Percentiles rank a stretch among this genome's conserved stretches.
phyloP scores from a whole-genome alignment of 75 land plant genomes.

The Picea glauca region DNA sequence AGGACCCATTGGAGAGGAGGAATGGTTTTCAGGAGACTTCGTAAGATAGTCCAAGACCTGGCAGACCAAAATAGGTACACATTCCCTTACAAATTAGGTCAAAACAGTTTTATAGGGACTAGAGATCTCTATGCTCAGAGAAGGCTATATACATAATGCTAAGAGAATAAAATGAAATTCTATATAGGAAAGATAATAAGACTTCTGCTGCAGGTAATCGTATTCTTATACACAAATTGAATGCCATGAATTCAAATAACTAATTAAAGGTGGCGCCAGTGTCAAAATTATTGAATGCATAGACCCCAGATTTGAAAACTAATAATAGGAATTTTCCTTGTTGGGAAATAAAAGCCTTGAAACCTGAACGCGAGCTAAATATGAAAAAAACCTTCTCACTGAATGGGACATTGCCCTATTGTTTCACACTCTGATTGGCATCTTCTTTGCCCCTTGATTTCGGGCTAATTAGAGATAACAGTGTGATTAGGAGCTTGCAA shows the following conservation, averaged over 20 bases:
- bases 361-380: background rate
- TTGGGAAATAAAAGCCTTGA: background rate
- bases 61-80: background rate
- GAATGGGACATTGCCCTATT: background rate
- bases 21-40: slow-evolving; percentile 49
- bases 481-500: too few relatives aligned
- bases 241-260: background rate
- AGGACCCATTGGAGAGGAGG: slow-evolving; percentile 66
- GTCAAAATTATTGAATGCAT: too few relatives aligned
- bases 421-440: background rate
- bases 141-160: background rate
- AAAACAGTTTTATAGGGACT: background rate
- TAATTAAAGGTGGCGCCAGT: too few relatives aligned
- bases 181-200: background rate
- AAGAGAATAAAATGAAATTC: background rate
- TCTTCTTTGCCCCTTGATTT: background rate
- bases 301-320: too few relatives aligned
- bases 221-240: background rate
- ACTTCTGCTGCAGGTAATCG: background rate
- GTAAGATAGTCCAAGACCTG: slow-evolving; percentile 77
- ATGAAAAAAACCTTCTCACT: background rate
- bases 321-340: too few relatives aligned
- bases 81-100: background rate
- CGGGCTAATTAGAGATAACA: background rate
- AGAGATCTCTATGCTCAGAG: background rate